Base-by-base conservation (phyloP, 805 yeast species). In the Jamesozyma piceae region DNA sequence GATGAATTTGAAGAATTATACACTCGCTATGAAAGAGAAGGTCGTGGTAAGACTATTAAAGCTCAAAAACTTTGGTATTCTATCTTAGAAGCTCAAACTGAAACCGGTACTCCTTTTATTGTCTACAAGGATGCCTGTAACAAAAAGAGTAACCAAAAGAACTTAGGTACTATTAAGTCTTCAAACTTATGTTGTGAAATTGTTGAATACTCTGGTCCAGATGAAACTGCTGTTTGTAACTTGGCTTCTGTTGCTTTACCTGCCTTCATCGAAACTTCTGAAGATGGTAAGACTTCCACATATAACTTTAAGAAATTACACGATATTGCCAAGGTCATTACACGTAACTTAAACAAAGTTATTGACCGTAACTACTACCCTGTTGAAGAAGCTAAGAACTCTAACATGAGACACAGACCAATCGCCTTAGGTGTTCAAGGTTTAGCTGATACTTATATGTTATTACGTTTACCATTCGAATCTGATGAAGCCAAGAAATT, bases 361-460 rank as follows among this genome's bases (percentile, higher is more conserved):
- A 90, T 90, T 45, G 97, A 90, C 67, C 75, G 81, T 49, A 85
- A 88, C 58, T 72, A 68, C 59, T 90, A 90, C 61, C 97, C 98
- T 4, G 80, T 85, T 20, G 76, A 72, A 41, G 82, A 77, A 50
- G 90, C 97, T 4, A 73, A 72, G 54, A 57, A 48, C 37, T 85
- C 96, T 15, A 90, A 92, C 64, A 66, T 76, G 71, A 78, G 78
- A 57, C 82, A 90, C 63, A 74, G 98, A 54, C 97, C 98, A 18
- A 77, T 90, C 55, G 97, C 97, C n/a, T 66, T 90, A 19, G 98
- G 98, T 52, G 96, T 90, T n/a, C 96, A 90, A 64, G 98, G 98
- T 45, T 71, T 90, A 42, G 96, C 97, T 24, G 97, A 90, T 63
- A 72, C 81, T 1, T 90, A 87, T 64, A 75, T 86, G 73, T 71